phyloP scores from a whole-genome alignment of 768 basidiomycete genomes.

The Gloeostereum incarnatum region DNA sequence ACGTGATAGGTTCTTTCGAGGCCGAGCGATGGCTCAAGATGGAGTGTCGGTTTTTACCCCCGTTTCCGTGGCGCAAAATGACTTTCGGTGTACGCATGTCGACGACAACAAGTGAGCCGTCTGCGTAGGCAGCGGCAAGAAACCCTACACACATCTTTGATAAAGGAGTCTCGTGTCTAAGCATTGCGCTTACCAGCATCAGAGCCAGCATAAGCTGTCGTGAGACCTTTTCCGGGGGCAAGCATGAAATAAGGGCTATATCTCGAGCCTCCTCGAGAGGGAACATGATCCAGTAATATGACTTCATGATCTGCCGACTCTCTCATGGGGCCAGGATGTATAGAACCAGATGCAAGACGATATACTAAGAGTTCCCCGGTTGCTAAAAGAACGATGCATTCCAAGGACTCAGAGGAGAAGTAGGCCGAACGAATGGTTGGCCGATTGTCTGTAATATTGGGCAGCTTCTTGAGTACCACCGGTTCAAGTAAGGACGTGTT shows the following conservation, averaged over 20 bases:
- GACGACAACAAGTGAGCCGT: constrained; percentile 51
- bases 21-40: constrained; percentile 22
- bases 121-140: constrained; percentile 59
- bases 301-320: constrained; percentile 37
- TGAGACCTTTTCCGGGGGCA: constrained; percentile 31
- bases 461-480: constrained; percentile 20
- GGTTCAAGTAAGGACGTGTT: constrained; percentile 37
- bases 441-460: constrained; percentile 2
- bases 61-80: constrained; percentile 39
- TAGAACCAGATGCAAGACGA: constrained; percentile 17
- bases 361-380: constrained; percentile 53
- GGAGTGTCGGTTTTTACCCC: constrained; percentile 28
- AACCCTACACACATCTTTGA: constrained; percentile 44
- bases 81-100: constrained; percentile 71
- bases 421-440: constrained; percentile 30
- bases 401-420: constrained; percentile 47
- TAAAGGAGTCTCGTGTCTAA: constrained; percentile 3
- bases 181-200: constrained; percentile 52
- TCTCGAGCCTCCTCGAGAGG: constrained; percentile 25
- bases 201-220: constrained; percentile 51
- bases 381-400: constrained; percentile 41
- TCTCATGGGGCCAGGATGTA: constrained; percentile 9
- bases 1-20: constrained; percentile 34
- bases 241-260: constrained; percentile 60
- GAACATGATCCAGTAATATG: constrained; percentile 40